Percentiles rank a stretch among this genome's conserved stretches.
phyloP scores from a whole-genome alignment of 2,329 filamentous ascomycete genomes.

The Colletotrichum paranaense region DNA sequence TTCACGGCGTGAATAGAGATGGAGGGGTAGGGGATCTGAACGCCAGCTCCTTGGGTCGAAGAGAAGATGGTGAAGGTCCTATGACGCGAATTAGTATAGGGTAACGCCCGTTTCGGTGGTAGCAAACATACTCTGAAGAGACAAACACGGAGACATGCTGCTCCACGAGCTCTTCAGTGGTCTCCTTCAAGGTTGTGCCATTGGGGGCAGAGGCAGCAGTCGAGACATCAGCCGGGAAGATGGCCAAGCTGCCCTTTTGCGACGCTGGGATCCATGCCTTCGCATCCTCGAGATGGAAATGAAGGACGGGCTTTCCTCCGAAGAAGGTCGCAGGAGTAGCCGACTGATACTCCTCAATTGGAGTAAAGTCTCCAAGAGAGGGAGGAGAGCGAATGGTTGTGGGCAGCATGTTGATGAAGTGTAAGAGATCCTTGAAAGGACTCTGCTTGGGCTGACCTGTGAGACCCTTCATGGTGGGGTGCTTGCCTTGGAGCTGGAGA shows the following conservation, averaged over 20 bases:
- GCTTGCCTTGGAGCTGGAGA: conserved; percentile 29
- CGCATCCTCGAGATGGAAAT: conserved; percentile 68
- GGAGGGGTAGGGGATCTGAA: conserved; percentile 78
- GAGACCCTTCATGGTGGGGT: conserved; percentile 28
- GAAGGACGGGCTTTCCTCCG: conserved; percentile 76
- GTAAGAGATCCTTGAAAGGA: conserved; percentile 11
- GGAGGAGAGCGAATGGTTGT: conserved; percentile 70
- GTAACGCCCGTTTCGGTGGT: neutral
- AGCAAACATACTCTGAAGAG: conserved; percentile 63
- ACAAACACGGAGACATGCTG: conserved; percentile 68
- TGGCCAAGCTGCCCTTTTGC: conserved; percentile 66
- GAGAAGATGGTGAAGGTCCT: conserved; percentile 72
- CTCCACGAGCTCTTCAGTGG: conserved; percentile 52
- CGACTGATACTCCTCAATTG: conserved; percentile 75
- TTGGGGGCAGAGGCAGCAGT: conserved; percentile 47
- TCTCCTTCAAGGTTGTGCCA: conserved; percentile 45
- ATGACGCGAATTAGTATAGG: neutral
- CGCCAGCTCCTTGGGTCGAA: conserved; percentile 64
- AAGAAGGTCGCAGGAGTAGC: conserved; percentile 81
- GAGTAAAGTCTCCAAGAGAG: conserved; percentile 68
- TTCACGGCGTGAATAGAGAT: conserved; percentile 83
- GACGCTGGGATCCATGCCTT: conserved; percentile 68
- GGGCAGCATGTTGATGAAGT: conserved; percentile 52
- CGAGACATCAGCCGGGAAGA: conserved; percentile 57
- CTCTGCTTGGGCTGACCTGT: conserved; percentile 28